These are phyloP conservation scores for Oldenlandia corymbosa DNA, from an alignment of 257 asterid genomes.

Conservation along the genomic window DNA sequence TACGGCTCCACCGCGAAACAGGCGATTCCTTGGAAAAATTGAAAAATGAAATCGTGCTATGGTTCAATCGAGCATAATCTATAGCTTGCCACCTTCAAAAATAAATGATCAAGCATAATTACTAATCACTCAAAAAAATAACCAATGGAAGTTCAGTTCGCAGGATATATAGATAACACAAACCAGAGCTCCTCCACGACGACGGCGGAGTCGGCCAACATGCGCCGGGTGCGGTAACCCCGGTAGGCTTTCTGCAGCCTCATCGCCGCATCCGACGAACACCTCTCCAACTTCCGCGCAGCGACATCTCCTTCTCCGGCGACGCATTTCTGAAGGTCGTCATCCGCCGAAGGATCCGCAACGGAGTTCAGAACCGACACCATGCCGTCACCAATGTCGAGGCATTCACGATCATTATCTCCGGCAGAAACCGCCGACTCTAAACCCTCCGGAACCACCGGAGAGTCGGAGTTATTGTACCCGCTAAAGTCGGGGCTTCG, in stretches of 20 bases:
- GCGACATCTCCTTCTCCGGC: constrained; percentile 22
- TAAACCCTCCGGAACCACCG: no score
- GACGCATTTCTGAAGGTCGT: constrained; percentile 3
- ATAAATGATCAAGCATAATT: constrained; percentile 14
- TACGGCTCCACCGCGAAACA: constrained; percentile 79
- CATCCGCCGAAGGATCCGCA: constrained; percentile 5
- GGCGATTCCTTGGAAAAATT: constrained; percentile 68
- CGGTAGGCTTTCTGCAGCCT: constrained; percentile 81
- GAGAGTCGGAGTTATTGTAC: no score
- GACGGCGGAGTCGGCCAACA: constrained; percentile 95
- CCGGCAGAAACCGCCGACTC: constrained; percentile 18
- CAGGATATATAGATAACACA: background rate
- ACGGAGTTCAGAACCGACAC: background rate
- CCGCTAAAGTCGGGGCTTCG: no score
- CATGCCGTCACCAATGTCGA: background rate
- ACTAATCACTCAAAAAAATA: background rate
- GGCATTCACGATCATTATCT: constrained; percentile 8
- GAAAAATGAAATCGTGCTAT: constrained; percentile 80
- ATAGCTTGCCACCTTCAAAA: constrained; percentile 80
- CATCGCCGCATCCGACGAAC: constrained; percentile 58
- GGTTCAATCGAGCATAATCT: constrained; percentile 77
- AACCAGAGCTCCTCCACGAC: constrained; percentile 93
- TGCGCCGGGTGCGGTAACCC: constrained; percentile 89
- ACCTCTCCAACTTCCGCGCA: constrained; percentile 19
- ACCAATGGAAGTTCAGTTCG: background rate